Base-by-base conservation (phyloP, 2,329 filamentous ascomycete species). In the Thielaviopsis populi region DNA sequence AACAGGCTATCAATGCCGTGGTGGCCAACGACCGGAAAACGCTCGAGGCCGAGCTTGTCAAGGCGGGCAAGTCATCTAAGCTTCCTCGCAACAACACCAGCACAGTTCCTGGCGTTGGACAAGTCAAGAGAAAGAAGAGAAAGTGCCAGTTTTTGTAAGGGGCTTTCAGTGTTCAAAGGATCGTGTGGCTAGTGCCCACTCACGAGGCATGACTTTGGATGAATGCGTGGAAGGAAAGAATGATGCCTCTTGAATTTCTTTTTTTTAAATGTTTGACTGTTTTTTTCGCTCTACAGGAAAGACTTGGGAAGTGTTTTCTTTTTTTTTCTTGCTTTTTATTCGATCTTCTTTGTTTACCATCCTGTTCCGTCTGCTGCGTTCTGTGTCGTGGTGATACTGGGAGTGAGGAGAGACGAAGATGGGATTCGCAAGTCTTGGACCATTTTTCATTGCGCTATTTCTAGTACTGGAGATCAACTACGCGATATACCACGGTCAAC, bases 1-100 rank as follows among this genome's bases (percentile, higher is more conserved):
- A 95, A 74, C 81, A 84, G 67, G 94, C 94, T 64, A 91, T 99
- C 72, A 84, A 91, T 71, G 92, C 88, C 61, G 91, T 94, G 40
- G 89, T 99, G 33, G 84, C 87, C 68, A 89, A 91, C 70, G 89
- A 91, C 72, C 77, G 79, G 70, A 85, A 84, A 73, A 85, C 83
- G 70, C 74, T 80, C 67, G 81, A 83, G 72, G 74, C 75, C 67
- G 75, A 76, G 68, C 76, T 75, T 69, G 73, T 72, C 65, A 72
- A 73, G 59, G 70, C 72, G 30, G 50, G 71, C 59, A 73, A 71
- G 66, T 71, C 74, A 61, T 71, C 73, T 68, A 73, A 72, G 40
- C 27, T 56, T 33, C 70, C 71, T 24, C 66, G 69, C 11, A 68
- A 66, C 41, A 73, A 72, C 58, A 72, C 78, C 67, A 74, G 76